Evolutionary conservation across 805 yeast genomes (phyloP).

Genomic region (Lipomyces starkeyi): DNA sequence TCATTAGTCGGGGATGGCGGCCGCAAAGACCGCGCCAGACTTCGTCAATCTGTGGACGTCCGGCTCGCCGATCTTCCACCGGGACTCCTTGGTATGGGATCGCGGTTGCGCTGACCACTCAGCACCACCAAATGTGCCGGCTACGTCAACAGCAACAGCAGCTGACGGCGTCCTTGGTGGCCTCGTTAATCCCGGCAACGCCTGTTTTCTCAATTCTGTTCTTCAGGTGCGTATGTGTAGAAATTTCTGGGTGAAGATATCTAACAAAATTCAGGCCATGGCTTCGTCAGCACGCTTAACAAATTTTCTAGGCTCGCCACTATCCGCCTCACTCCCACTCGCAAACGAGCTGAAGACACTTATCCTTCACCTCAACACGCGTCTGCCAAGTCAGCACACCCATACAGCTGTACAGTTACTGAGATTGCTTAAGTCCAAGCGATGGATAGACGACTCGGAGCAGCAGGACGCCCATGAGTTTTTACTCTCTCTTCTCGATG

Average conservation of each 20-base stretch:
- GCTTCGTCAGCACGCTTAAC: slow-evolving; percentile 4
- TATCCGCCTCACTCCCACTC: neutral
- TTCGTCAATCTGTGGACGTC: slow-evolving; percentile 19
- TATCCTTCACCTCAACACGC: slow-evolving; percentile 7
- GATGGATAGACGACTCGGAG: slow-evolving; percentile 25
- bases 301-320: slow-evolving; percentile 5
- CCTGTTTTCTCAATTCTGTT: slow-evolving; percentile 92
- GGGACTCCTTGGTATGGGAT: neutral
- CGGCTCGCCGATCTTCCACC: neutral
- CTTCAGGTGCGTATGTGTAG: slow-evolving; percentile 54
- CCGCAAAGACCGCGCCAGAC: slow-evolving; percentile 12
- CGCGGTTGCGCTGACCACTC: neutral
- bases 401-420: slow-evolving; percentile 19
- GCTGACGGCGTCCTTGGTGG: slow-evolving; percentile 59
- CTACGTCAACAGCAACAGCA: neutral
- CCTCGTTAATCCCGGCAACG: slow-evolving; percentile 84
- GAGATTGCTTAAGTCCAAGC: slow-evolving; percentile 8
- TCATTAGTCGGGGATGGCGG: neutral
- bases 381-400: slow-evolving; percentile 12
- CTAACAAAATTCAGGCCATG: slow-evolving; percentile 2
- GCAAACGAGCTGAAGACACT: slow-evolving; percentile 6
- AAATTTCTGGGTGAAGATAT: neutral
- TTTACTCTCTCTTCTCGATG: slow-evolving; percentile 24
- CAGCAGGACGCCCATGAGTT: slow-evolving; percentile 33
- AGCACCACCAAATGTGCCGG: neutral